These are phyloP conservation scores for Oryza coarctata DNA, from an alignment of 176 grass and related monocot species.

Conservation along the genomic window DNA sequence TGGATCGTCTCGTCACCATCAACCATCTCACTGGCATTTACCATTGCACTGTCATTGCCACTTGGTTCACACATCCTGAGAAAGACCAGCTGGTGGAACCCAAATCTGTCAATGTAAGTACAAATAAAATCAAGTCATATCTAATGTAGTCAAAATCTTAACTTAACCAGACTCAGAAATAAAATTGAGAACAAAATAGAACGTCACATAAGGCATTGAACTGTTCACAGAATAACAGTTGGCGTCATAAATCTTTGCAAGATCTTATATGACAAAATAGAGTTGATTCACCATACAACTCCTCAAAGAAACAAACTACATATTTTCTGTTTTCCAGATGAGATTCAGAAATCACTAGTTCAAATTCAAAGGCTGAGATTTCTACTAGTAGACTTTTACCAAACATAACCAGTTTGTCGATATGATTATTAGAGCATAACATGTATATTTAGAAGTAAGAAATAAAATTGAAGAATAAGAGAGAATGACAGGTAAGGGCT, in stretches of 20 bases:
- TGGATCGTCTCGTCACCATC: conserved; percentile 38
- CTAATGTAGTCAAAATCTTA: conserved; percentile 7
- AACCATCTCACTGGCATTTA: conserved; percentile 27
- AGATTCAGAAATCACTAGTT: no score
- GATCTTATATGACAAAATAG: no score
- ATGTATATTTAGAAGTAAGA: no score
- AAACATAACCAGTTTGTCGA: no score
- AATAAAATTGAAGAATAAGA: neutral
- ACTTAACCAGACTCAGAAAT: neutral
- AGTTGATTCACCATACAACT: no score
- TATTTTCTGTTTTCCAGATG: no score
- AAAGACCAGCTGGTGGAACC: conserved; percentile 12
- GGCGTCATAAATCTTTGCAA: neutral
- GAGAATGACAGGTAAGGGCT: neutral
- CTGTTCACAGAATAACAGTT: neutral
- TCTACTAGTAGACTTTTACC: no score
- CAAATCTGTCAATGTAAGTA: conserved; percentile 9
- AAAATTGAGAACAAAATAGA: neutral
- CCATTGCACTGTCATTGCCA: conserved; percentile 32
- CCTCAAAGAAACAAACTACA: no score
- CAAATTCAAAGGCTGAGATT: no score
- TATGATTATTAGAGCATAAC: no score
- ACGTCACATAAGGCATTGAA: neutral
- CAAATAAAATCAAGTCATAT: conserved; percentile 18
- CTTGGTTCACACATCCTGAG: conserved; percentile 45